These are phyloP conservation scores for Blastocystis sp. DNA, from an alignment of 352 stramenopile species.

Conservation along the genomic window DNA sequence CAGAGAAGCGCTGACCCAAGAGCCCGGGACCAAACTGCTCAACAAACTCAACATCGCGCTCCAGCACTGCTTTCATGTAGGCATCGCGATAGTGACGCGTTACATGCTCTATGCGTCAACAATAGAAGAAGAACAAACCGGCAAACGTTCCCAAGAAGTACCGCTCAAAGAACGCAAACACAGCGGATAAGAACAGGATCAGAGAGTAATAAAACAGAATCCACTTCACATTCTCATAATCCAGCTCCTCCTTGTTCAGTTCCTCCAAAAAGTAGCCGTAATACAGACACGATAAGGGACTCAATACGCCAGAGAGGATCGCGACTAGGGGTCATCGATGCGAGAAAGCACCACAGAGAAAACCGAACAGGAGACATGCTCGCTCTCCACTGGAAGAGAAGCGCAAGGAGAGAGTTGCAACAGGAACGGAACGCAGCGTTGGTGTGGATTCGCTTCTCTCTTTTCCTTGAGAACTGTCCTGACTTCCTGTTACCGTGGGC, in stretches of 20 bases:
- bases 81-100: slow-evolving; percentile 25
- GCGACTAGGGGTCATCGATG: slow-evolving; percentile 8
- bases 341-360: not conserved
- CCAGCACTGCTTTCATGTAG: slow-evolving; percentile 43
- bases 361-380: not conserved
- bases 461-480: not conserved
- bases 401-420: not conserved
- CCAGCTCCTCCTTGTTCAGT: slow-evolving; percentile 14
- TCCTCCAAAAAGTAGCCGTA: slow-evolving; percentile 19
- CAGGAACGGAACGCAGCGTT: not conserved
- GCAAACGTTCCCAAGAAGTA: slow-evolving; percentile 19
- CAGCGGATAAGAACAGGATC: not conserved
- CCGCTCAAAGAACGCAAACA: slow-evolving; percentile 46
- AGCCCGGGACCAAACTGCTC: slow-evolving; percentile 26
- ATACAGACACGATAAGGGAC: slow-evolving; percentile 13
- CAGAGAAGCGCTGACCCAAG: slow-evolving; percentile 48
- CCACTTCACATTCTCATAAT: not conserved
- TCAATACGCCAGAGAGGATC: not conserved
- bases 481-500: not conserved
- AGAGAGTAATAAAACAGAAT: not conserved
- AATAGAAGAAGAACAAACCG: not conserved
- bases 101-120: slow-evolving; percentile 8
- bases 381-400: not conserved
- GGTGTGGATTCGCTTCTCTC: not conserved
- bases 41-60: slow-evolving; percentile 66